A percentile compares a stretch with the other conserved stretches of the same genome.
Evolutionary conservation across 192 early-diverging fungal genomes (phyloP).

Genomic region (Linnemannia hyalina): DNA sequence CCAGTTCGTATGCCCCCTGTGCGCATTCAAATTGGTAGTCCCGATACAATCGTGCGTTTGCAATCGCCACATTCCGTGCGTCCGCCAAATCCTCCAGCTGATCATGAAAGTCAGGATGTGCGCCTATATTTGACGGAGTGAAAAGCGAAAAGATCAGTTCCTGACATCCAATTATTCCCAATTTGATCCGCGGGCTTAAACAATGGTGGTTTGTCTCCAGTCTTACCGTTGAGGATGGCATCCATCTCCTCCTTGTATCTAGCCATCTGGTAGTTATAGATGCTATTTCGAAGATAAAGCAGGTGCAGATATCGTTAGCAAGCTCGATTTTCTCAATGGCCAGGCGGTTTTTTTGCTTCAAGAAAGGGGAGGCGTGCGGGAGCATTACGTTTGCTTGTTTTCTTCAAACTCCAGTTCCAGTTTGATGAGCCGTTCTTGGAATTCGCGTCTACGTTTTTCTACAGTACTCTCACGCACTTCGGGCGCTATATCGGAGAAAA

Average conservation of each 20-base stretch:
- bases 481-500: constrained; percentile 5
- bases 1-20: constrained; percentile 70
- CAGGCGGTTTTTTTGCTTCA: neutral
- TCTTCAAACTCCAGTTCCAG: constrained; percentile 72
- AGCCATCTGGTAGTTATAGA: constrained; percentile 52
- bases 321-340: neutral
- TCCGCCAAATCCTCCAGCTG: constrained; percentile 69
- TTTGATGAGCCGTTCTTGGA: constrained; percentile 66
- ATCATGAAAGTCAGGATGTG: constrained; percentile 78
- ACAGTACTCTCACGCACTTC: constrained; percentile 62
- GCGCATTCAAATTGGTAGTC: constrained; percentile 82
- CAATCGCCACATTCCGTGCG: constrained; percentile 69
- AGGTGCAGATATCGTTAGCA: neutral
- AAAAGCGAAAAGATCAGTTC: neutral
- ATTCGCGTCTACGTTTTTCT: constrained; percentile 67
- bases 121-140: constrained; percentile 58
- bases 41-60: constrained; percentile 68
- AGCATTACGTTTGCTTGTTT: constrained; percentile 70
- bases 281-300: constrained; percentile 31
- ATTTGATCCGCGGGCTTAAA: neutral
- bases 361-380: neutral
- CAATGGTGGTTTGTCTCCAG: neutral
- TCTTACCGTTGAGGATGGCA: constrained; percentile 49
- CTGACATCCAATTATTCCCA: neutral
- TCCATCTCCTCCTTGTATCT: constrained; percentile 59